Conservation (phyloP, 1,284 basidiomycete genomes). For the Trametes hirsuta region DNA sequence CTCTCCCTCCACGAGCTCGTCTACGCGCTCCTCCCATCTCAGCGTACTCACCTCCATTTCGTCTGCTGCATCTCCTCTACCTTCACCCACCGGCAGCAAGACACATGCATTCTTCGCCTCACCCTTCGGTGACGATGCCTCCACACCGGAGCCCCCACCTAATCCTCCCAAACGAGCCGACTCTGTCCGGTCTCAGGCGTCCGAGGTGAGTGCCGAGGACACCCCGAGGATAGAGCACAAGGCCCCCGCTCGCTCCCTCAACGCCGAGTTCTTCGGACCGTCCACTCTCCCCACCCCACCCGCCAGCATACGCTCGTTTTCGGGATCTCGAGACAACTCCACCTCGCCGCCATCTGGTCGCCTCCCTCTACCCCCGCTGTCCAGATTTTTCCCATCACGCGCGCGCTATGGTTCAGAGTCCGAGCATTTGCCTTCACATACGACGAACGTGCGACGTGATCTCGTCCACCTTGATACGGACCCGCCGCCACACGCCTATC, state of each 20-base stretch:
- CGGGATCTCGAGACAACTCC: constrained; percentile 32
- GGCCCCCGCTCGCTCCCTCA: constrained; percentile 33
- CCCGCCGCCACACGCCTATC: constrained; percentile 1
- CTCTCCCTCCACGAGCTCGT: constrained; percentile 30
- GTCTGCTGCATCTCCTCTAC: constrained; percentile 31
- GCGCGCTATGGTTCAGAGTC: constrained; percentile 31
- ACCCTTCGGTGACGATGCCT: constrained; percentile 30
- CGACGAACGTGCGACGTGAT: constrained; percentile 26
- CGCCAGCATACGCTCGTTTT: constrained; percentile 32
- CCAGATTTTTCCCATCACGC: constrained; percentile 40
- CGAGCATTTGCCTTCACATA: constrained; percentile 14
- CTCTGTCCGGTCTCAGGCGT: constrained; percentile 24
- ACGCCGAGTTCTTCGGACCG: constrained; percentile 37
- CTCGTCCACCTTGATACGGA: constrained; percentile 28
- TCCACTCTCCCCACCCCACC: constrained; percentile 35
- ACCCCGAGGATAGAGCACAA: constrained; percentile 26
- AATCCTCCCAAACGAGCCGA: constrained; percentile 28
- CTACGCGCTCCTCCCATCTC: constrained; percentile 33
- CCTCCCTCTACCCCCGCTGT: constrained; percentile 31
- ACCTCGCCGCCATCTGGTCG: constrained; percentile 29
- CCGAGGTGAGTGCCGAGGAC: constrained; percentile 26
- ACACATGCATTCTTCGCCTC: constrained; percentile 38
- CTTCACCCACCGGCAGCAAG: constrained; percentile 33
- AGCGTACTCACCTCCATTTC: constrained; percentile 33
- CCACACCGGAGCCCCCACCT: constrained; percentile 31